Evolutionary conservation across 345 rosid genomes (phyloP).

Genomic region (Aquilaria malaccensis): DNA sequence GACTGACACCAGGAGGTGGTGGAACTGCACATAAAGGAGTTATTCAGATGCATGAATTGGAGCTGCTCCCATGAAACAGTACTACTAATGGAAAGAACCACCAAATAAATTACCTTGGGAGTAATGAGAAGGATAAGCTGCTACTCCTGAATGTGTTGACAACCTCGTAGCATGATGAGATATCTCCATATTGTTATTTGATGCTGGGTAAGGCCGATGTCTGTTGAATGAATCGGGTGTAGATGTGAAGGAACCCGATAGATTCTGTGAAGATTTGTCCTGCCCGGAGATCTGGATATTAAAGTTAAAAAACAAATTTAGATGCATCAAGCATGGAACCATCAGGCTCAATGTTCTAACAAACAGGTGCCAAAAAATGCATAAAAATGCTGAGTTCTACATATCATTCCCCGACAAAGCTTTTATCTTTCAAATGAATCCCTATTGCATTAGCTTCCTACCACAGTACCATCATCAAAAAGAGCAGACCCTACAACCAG

Average conservation of each 20-base stretch:
- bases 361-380: no score
- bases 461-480: no score
- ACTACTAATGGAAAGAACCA: neutral
- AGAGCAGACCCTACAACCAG: no score
- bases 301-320: conserved; percentile 3
- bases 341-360: no score
- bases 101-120: conserved; percentile 27
- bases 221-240: conserved; percentile 25
- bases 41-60: conserved; percentile 14
- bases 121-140: conserved; percentile 26
- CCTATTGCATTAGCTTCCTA: no score
- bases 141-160: conserved; percentile 22
- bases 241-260: conserved; percentile 10
- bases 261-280: conserved; percentile 46
- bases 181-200: conserved; percentile 24
- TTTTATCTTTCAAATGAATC: no score
- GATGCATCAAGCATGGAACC: neutral
- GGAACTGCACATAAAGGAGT: conserved; percentile 32
- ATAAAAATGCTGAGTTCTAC: no score
- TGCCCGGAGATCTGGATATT: conserved; percentile 71
- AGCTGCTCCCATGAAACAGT: neutral
- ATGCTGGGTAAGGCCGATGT: conserved; percentile 28
- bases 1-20: conserved; percentile 48
- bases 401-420: no score
- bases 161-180: conserved; percentile 28